These are phyloP conservation scores for Termitomyces sp. DNA, from an alignment of 768 basidiomycete species.

Conservation along the genomic window DNA sequence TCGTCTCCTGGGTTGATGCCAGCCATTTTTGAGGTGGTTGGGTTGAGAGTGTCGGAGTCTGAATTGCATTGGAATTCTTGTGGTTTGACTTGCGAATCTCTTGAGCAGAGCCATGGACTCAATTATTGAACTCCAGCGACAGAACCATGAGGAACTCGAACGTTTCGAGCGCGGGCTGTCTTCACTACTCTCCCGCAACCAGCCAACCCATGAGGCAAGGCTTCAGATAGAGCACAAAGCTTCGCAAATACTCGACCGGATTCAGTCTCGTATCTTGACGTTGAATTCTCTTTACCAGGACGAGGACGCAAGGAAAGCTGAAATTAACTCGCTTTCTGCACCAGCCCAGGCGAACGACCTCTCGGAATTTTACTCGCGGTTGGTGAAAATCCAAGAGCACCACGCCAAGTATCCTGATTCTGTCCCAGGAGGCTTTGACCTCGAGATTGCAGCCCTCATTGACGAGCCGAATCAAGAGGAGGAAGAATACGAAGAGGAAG, in stretches of 20 bases:
- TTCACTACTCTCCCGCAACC: conserved; percentile 67
- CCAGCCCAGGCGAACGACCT: conserved; percentile 63
- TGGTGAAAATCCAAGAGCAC: conserved; percentile 95
- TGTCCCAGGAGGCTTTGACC: conserved; percentile 73
- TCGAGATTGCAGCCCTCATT: conserved; percentile 75
- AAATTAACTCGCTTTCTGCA: conserved; percentile 58
- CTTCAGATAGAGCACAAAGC: conserved; percentile 86
- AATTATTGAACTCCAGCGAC: conserved; percentile 87
- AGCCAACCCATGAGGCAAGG: conserved; percentile 53
- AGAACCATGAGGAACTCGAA: conserved; percentile 94
- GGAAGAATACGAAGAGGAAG: conserved; percentile 77
- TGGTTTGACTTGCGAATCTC: conserved; percentile 13
- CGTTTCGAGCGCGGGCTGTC: conserved; percentile 85
- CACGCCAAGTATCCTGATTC: conserved; percentile 94
- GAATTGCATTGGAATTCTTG: conserved; percentile 26
- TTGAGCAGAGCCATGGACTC: conserved; percentile 70
- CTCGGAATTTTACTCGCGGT: conserved; percentile 92
- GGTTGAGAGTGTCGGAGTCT: conserved; percentile 50
- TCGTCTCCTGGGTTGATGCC: conserved; percentile 87
- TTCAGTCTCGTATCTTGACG: conserved; percentile 59
- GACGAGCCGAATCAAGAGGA: conserved; percentile 75
- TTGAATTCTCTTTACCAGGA: conserved; percentile 77
- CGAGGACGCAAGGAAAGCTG: conserved; percentile 62
- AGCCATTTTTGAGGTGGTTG: conserved; percentile 56
- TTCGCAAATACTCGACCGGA: conserved; percentile 81